Base-by-base conservation (phyloP, 2,329 filamentous ascomycete species). In the Diplodia scrobiculata region DNA sequence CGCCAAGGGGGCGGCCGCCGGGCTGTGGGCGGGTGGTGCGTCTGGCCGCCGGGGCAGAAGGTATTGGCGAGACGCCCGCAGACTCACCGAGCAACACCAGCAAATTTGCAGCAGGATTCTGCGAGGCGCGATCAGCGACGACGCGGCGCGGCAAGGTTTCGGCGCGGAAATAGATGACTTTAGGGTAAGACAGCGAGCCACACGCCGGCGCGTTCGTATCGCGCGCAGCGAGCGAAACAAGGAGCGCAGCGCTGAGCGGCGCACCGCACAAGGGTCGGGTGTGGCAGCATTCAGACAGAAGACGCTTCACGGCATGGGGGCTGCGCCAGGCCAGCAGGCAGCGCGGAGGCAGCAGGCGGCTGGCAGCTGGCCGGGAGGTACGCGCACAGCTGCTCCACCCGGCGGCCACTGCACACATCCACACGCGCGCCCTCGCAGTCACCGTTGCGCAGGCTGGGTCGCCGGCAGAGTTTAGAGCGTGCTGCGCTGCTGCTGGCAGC, bases 101-200 rank as follows among this genome's bases (percentile, higher is more conserved):
- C 48, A 64, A 64, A 64, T 64, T 64, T 64, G 60, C 60, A 64
- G 60, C 60, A 64, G 60, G 60, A 64, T 64, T 53, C 60, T 63
- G 60, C 60, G 60, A 52, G 47, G 60, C 47, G 47, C 60, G 60
- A 64, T 62, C 58, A 62, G 58, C 58, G 55, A 60, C 55, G 55
- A 60, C 55, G 55, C 55, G 45, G 58, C 58, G 60, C 48, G 60
- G 48, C 60, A 64, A 53, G 48, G 60, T 64, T 64, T 64, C 60
- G 60, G 60, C 29, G 60, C 60, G 60, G 48, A 64, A 62, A 62
- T 62, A 50, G 58, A 62, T 50, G 58, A 50, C 58, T 62, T 62
- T 62, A 62, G 58, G 58, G 58, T 62, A 62, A 62, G 58, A 62
- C 62, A 55, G 62, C 48, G 62, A 64, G 48, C 62, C 62, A 64